phyloP scores from a whole-genome alignment of 2,329 filamentous ascomycete species.

The Aspergillus tanneri region DNA sequence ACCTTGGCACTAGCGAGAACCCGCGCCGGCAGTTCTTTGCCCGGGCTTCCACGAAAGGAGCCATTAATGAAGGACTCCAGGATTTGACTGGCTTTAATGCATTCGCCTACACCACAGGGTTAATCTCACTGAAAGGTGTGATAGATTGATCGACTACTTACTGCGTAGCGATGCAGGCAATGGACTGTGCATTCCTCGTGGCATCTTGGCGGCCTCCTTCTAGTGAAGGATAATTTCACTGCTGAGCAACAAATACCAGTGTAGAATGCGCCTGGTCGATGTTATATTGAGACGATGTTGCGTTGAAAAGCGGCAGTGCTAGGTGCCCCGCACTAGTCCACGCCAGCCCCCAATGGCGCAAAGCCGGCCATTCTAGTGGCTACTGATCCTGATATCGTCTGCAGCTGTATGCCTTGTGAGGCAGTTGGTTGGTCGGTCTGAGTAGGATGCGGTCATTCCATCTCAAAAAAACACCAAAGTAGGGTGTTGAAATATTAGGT shows the following conservation, averaged over 20 bases:
- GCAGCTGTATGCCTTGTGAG: background rate
- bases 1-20: conserved; percentile 89
- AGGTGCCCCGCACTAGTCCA: background rate
- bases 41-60: conserved; percentile 82
- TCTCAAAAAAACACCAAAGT: too few species aligned
- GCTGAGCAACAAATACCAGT: too few species aligned
- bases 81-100: conserved; percentile 92
- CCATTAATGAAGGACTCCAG: conserved; percentile 91
- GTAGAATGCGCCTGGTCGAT: background rate
- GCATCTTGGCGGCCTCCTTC: conserved; percentile 14
- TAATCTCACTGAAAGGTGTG: conserved; percentile 22
- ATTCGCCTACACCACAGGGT: conserved; percentile 69
- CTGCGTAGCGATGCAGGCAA: conserved; percentile 48
- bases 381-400: background rate
- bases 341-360: background rate
- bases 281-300: background rate
- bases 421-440: too few species aligned
- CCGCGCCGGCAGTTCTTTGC: conserved; percentile 88
- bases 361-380: background rate
- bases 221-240: too few species aligned
- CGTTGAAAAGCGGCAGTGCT: background rate
- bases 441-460: too few species aligned
- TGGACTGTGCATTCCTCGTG: conserved; percentile 39
- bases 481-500: too few species aligned
- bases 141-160: conserved; percentile 25